Percentiles rank a stretch among this genome's conserved stretches.
Evolutionary conservation across 1,284 basidiomycete genomes (phyloP).

Genomic region (Microbotryomycetes sp.): DNA sequence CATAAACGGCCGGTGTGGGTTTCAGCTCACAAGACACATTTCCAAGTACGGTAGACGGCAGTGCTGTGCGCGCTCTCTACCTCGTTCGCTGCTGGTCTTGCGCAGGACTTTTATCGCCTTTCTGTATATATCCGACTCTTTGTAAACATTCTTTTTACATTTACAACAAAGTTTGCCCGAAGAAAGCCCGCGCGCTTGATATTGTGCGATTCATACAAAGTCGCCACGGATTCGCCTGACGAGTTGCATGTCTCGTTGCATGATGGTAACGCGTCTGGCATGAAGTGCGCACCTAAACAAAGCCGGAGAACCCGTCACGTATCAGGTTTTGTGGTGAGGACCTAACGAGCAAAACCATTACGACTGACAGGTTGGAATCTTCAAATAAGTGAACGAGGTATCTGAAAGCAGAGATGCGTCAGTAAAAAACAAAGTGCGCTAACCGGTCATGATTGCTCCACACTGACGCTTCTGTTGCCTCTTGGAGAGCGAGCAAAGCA

Average conservation of each 20-base stretch:
- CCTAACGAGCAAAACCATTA: constrained; percentile 33
- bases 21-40: no score
- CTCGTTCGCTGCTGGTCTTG: no score
- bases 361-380: constrained; percentile 64
- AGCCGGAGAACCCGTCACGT: background rate
- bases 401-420: constrained; percentile 10
- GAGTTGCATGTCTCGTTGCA: constrained; percentile 94
- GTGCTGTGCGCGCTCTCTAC: no score
- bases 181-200: no score
- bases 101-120: no score
- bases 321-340: background rate
- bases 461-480: constrained; percentile 81
- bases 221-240: constrained; percentile 84
- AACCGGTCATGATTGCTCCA: background rate
- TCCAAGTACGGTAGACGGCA: no score
- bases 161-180: no score
- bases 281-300: constrained; percentile 76
- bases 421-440: background rate
- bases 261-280: constrained; percentile 96
- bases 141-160: no score
- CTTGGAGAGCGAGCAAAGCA: constrained; percentile 81
- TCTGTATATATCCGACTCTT: no score
- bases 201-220: constrained; percentile 38
- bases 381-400: constrained; percentile 84
- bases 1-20: no score